Evolutionary conservation across 169 alveolate genomes (phyloP), one percentile per base, ranked within the genome.

Genomic region (Plasmodium malariae): DNA sequence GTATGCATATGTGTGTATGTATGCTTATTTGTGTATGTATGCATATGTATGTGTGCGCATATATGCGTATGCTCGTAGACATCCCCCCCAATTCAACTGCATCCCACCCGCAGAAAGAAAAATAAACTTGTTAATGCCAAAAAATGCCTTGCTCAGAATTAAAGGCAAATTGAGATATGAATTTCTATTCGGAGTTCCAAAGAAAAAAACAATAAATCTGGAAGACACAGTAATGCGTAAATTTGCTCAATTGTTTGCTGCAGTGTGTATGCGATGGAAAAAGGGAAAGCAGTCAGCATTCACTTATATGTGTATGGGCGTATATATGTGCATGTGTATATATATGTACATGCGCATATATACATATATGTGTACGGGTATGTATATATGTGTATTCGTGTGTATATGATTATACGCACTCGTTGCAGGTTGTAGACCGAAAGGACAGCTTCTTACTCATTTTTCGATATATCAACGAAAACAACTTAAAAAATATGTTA

Each of bases 121-220:
- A 62, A 28, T 43, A 21, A 76, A 76, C 11, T 48, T 76, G 30
- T 4, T 76, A 21, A 51, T 76, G 1, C 24, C 24, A 34, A 76
- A 59, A 14, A 76, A 76, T 3, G 62, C 88, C 5, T 32, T 76
- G 40, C 28, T 76, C 3, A 59, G 30, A 51, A 76, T 76, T 26
- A 76, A 76, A 17, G 88, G 88, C 3, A 76, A 45, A 34, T 43
- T 49, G 14, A 60, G 88, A 32, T 63, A 76, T 30, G 88, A 76
- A 19, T 17, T 76, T 0, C 12, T 76, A 60, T 76, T 40, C 28
- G 88, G 88, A 0, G 62, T 76, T 14, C 74, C 88, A 19, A 76
- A 76, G 40, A 76, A 76, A 67, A 76, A 76, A 21, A 76, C 26
- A 24, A 24, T 76, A 14, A 59, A 48, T 2, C 4, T 76, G 60